Evolutionary conservation across 2,329 filamentous ascomycete genomes (phyloP), one percentile per base, ranked within the genome.

Genomic region (Sarocladium kiliense): DNA sequence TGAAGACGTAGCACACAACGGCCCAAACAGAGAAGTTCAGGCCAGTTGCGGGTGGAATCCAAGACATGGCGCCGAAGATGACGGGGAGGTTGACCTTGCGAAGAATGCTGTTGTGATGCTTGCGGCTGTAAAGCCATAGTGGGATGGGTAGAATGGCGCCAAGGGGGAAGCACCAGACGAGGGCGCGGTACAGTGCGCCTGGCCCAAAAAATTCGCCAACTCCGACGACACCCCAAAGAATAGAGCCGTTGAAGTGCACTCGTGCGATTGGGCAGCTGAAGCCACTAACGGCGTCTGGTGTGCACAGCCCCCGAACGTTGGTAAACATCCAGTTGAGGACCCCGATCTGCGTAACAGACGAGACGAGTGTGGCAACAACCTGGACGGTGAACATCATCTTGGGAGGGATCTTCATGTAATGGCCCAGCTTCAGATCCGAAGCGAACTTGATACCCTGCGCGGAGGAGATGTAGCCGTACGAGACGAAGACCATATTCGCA

Each of bases 401-500:
- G 0, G 88, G 89, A 1, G 89, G 89, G 14, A 93, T 89, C 69
- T 92, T 91, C 87, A 92, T 91, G 71, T 93, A 92, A 65, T 92
- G 88, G 12, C 88, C 91, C 0, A 96, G 80, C 70, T 96, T 96
- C 53, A 96, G 78, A 67, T 96, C 91, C 2, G 88, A 86, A 1
- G 89, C 87, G 66, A 95, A 96, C 66, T 95, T 94, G 68, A 95
- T 87, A 26, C 91, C 91, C 72, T 96, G 91, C 0, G 89, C 88
- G 0, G 88, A 92, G 3, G 88, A 91, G 65, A 94, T 94, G 70
- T 94, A 95, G 58, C 89, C 90, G 67, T 94, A 96, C 0, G 89
- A 94, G 49, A 93, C 89, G 64, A 95, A 96, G 34, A 95, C 89
- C 91, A 95, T 95, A 69, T 95, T 94, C 53, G 90, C 91, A 11